Percentiles rank a stretch among this genome's conserved stretches.
Conservation (phyloP, 2,329 filamentous ascomycete genomes). For the Chaetothyriales sp. region DNA sequence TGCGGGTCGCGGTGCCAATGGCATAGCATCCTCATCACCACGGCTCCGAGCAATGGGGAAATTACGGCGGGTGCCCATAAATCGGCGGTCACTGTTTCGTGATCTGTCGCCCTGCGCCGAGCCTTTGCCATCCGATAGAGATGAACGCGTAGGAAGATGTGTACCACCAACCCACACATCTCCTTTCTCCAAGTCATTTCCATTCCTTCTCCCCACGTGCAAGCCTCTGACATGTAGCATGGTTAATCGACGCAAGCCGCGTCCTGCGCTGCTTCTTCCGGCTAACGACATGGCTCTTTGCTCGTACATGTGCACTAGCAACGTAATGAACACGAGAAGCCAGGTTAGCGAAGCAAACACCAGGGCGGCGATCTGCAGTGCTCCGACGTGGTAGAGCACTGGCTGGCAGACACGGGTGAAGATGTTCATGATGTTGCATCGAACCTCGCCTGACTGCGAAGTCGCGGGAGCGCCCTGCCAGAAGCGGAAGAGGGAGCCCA, state of each 20-base stretch:
- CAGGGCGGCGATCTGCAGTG: constrained; percentile 20
- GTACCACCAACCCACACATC: not conserved
- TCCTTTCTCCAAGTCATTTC: not conserved
- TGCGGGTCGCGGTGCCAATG: not conserved
- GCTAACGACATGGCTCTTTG: constrained; percentile 1
- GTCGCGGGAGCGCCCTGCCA: constrained; percentile 15
- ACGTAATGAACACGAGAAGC: constrained; percentile 10
- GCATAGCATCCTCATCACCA: not conserved
- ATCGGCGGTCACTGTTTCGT: not conserved
- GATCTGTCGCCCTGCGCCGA: not conserved
- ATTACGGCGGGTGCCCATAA: not conserved
- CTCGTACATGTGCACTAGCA: constrained; percentile 7
- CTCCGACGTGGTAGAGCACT: constrained; percentile 19
- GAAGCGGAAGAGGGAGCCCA: constrained; percentile 19
- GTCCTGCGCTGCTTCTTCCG: not conserved
- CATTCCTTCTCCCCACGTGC: not conserved
- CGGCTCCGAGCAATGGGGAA: not conserved
- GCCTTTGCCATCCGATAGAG: not conserved
- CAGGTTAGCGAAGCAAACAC: constrained; percentile 18
- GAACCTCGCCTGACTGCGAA: constrained; percentile 9
- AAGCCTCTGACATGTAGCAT: not conserved
- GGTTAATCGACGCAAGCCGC: not conserved
- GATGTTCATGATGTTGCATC: constrained; percentile 18
- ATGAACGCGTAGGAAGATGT: not conserved
- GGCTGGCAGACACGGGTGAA: constrained; percentile 20